These are phyloP conservation scores for Starmerella tilneyi DNA, from an alignment of 805 yeast genomes.

Conservation along the genomic window DNA sequence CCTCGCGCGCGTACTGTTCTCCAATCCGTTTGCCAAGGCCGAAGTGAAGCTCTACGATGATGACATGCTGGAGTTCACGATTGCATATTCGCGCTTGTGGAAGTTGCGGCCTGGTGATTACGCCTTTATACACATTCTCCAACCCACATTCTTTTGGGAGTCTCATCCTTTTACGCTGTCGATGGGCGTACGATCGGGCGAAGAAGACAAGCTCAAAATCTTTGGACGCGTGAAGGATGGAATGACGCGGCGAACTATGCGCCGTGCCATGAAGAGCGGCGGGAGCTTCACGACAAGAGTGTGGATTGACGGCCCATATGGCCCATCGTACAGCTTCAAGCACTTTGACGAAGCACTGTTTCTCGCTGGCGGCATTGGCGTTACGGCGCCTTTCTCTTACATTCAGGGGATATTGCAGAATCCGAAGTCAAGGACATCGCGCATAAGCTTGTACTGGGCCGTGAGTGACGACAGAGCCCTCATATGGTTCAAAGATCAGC, in stretches of 20 bases:
- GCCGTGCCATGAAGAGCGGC: slow-evolving; percentile 28
- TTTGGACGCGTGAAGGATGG: slow-evolving; percentile 39
- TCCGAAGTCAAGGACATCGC: not conserved
- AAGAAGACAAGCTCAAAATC: slow-evolving; percentile 14
- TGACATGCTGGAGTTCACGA: slow-evolving; percentile 23
- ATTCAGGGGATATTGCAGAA: slow-evolving; percentile 31
- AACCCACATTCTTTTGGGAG: slow-evolving; percentile 44
- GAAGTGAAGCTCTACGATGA: slow-evolving; percentile 10
- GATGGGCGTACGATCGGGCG: not conserved
- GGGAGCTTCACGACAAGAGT: slow-evolving; percentile 29
- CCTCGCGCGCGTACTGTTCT: slow-evolving; percentile 37
- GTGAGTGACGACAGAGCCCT: slow-evolving; percentile 45
- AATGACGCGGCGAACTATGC: slow-evolving; percentile 38
- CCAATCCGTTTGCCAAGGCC: slow-evolving; percentile 4
- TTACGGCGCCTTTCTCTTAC: slow-evolving; percentile 44
- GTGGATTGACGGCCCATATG: slow-evolving; percentile 56
- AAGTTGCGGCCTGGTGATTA: slow-evolving; percentile 44
- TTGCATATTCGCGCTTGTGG: slow-evolving; percentile 38
- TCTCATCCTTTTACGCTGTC: slow-evolving; percentile 56
- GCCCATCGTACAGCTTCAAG: slow-evolving; percentile 35
- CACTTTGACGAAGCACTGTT: slow-evolving; percentile 35
- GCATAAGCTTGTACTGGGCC: slow-evolving; percentile 49
- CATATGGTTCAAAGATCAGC: slow-evolving; percentile 39
- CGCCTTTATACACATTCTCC: slow-evolving; percentile 40
- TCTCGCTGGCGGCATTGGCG: slow-evolving; percentile 52